Percentiles rank a stretch among this genome's conserved stretches.
These are phyloP conservation scores for Avena eriantha DNA, from an alignment of 176 grass and related monocot species.

Conservation along the genomic window DNA sequence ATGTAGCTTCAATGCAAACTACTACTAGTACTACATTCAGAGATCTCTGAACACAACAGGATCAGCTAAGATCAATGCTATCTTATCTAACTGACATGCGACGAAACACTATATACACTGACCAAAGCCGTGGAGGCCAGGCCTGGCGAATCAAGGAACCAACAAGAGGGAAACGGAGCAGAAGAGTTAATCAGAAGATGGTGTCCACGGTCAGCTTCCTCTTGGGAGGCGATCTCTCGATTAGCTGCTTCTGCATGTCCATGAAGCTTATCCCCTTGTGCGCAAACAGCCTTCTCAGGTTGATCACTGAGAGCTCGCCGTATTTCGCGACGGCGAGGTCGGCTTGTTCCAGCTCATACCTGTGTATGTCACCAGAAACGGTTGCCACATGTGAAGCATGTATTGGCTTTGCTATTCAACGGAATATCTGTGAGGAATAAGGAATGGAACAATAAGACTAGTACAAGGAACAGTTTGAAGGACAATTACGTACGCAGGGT, in stretches of 20 bases:
- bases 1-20: neutral
- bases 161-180: neutral
- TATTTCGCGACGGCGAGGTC: constrained; percentile 79
- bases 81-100: constrained; percentile 29
- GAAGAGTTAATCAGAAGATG: constrained; percentile 50
- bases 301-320: constrained; percentile 87
- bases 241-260: constrained; percentile 94
- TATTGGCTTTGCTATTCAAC: neutral
- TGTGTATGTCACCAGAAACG: constrained; percentile 46
- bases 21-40: neutral
- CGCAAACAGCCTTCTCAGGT: constrained; percentile 87
- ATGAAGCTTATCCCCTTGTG: constrained; percentile 84
- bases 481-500: constrained; percentile 71
- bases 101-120: constrained; percentile 26
- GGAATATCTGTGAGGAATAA: neutral
- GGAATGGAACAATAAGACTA: neutral
- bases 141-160: constrained; percentile 1
- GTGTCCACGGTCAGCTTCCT: constrained; percentile 72
- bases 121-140: neutral
- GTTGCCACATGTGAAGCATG: neutral
- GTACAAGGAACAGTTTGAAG: constrained; percentile 7
- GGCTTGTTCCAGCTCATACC: constrained; percentile 88
- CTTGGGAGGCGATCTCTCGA: constrained; percentile 79
- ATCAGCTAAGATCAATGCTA: constrained; percentile 34
- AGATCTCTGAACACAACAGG: constrained; percentile 1